Percentiles rank a stretch among this genome's conserved stretches.
These are phyloP conservation scores for Phylloporus scabripes DNA, from an alignment of 768 basidiomycete species.

Conservation along the genomic window DNA sequence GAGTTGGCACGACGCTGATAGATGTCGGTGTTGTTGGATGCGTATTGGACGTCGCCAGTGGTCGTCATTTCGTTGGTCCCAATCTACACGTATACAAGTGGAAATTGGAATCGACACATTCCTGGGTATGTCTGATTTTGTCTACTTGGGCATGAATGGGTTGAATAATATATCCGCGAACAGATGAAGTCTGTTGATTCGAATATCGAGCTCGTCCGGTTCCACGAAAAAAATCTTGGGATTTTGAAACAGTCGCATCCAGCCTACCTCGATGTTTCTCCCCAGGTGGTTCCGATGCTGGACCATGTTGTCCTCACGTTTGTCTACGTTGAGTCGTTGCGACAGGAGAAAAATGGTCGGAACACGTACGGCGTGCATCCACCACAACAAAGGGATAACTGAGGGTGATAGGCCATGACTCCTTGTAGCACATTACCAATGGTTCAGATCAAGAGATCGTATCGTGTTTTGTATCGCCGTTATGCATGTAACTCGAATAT, in stretches of 20 bases:
- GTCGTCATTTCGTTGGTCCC: slow-evolving; percentile 30
- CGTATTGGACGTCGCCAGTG: slow-evolving; percentile 11
- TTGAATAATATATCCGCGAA: background rate
- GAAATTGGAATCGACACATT: slow-evolving; percentile 23
- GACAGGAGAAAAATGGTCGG: slow-evolving; percentile 1
- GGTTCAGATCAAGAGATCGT: too few relatives aligned
- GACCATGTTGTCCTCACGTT: slow-evolving; percentile 28
- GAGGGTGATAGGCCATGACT: too few relatives aligned
- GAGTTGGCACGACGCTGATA: background rate
- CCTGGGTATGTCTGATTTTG: slow-evolving; percentile 18
- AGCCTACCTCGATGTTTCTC: slow-evolving; percentile 21
- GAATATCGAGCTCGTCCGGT: slow-evolving; percentile 17
- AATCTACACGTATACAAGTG: slow-evolving; percentile 31
- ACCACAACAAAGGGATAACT: background rate
- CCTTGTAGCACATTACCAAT: background rate
- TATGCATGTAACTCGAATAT: background rate
- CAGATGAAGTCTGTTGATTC: slow-evolving; percentile 19
- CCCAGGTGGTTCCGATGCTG: slow-evolving; percentile 13
- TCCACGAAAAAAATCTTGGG: slow-evolving; percentile 22
- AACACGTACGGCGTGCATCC: background rate
- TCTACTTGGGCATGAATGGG: background rate
- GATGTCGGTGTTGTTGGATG: background rate
- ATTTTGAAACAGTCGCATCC: slow-evolving; percentile 16
- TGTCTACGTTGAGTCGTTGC: slow-evolving; percentile 18
- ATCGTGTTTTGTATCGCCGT: too few relatives aligned